Base-by-base conservation (phyloP, 371 early-diverging fungal genomes). In the Mucor mucedo region DNA sequence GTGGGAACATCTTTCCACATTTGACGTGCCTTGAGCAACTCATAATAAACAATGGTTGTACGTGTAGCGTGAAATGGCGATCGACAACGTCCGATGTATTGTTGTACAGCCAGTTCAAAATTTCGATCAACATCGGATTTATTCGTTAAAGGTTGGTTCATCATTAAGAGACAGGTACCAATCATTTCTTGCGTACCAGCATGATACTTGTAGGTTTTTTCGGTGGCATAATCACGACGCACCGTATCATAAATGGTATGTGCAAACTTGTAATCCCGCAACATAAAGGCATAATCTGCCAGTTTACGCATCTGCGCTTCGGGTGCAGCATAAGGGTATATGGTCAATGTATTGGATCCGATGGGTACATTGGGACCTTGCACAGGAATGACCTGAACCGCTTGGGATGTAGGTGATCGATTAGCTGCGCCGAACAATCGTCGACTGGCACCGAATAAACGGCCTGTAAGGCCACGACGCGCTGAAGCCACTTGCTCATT, bases 221-320 rank as follows among this genome's bases (percentile, higher is more conserved):
- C 95, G 0, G 89, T 84, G 4, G 87, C 82, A 79, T 90, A 98
- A 65, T 97, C 98, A 58, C 93, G 90, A 54, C 93, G 90, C 1
- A 93, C 94, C 0, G 88, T 88, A 61, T 96, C 96, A 63, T 97
- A 98, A 4, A 92, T 89, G 1, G 89, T 83, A 49, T 86, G 86
- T 1, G 98, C 97, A 72, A 95, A 91, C 60, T 87, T 86, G 76
- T 91, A 97, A 70, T 97, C 97, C 16, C 92, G 80, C 6, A 98
- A 79, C 96, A 97, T 97, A 67, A 98, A 97, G 3, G 96, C 91
- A 78, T 87, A 97, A 76, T 97, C 98, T 5, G 95, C 98, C 45
- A 97, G 76, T 65, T 91, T 90, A 9, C 98, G 88, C 87, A 97
- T 85, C 63, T 93, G 90, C 2, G 94, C 89, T 69, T 98, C 98